These are phyloP conservation scores for Iris macrosiphon DNA, from an alignment of 106 monocot genomes.

Conservation along the genomic window DNA sequence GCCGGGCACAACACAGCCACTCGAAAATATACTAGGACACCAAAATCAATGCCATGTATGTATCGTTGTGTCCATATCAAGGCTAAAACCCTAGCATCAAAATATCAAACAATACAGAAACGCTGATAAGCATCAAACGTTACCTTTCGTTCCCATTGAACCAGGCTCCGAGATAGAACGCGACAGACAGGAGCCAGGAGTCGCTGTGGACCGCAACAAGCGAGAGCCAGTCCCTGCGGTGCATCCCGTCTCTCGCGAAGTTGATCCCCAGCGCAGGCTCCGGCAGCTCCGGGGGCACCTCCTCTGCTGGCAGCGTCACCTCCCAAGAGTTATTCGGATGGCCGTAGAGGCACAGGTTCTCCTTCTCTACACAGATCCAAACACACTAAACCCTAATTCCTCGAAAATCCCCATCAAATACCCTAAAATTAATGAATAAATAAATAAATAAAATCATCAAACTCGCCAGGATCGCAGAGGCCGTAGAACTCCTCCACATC, in stretches of 20 bases:
- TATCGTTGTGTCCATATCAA: too few species aligned
- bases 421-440: background rate
- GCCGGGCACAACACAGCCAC: too few species aligned
- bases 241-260: constrained; percentile 96
- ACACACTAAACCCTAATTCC: background rate
- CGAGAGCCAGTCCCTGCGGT: constrained; percentile 86
- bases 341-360: constrained; percentile 84
- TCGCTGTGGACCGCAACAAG: constrained; percentile 94
- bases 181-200: constrained; percentile 91
- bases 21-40: too few species aligned
- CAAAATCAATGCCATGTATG: too few species aligned
- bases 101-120: background rate
- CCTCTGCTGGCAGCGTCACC: constrained; percentile 86
- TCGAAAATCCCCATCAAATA: background rate
- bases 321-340: constrained; percentile 80
- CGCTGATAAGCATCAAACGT: background rate
- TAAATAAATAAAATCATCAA: background rate
- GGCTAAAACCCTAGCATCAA: background rate
- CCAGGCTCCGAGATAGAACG: constrained; percentile 77
- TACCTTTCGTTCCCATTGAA: constrained; percentile 94
- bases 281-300: constrained; percentile 96
- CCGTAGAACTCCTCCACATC: constrained; percentile 86
- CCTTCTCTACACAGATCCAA: constrained; percentile 59
- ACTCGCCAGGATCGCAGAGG: constrained; percentile 81
- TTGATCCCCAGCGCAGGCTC: constrained; percentile 99